phyloP scores from a whole-genome alignment of 106 monocot species.

The Dioscorea dumetorum region DNA sequence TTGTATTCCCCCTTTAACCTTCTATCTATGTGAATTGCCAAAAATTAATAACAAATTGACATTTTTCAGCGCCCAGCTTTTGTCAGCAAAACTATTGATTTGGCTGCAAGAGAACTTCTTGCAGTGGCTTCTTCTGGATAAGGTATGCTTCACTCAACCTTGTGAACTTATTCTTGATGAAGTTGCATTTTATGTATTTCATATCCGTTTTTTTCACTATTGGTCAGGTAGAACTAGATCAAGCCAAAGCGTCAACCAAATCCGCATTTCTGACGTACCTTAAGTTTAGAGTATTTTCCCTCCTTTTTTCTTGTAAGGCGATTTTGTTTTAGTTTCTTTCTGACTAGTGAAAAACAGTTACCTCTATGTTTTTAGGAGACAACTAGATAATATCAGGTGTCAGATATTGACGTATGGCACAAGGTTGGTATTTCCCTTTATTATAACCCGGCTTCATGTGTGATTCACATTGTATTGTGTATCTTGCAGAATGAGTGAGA shows the following conservation, averaged over 20 bases:
- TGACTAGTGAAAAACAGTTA: no score
- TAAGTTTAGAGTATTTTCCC: constrained; percentile 43
- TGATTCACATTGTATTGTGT: no score
- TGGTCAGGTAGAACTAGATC: constrained; percentile 64
- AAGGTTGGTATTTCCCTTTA: constrained; percentile 24
- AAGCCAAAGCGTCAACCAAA: constrained; percentile 65
- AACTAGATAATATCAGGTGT: constrained; percentile 66
- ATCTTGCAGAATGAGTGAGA: no score
- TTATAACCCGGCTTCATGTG: no score
- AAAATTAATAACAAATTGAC: no score
- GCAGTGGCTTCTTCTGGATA: constrained; percentile 72
- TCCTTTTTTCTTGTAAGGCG: no score
- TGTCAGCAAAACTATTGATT: constrained; percentile 63
- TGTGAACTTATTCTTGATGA: not conserved
- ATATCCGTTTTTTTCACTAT: constrained; percentile 23
- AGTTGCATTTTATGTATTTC: not conserved
- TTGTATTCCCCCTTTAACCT: not conserved
- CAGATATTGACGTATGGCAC: constrained; percentile 83
- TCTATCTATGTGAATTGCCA: no score
- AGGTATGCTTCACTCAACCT: constrained; percentile 27
- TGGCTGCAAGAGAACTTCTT: constrained; percentile 64
- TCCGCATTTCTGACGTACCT: constrained; percentile 73
- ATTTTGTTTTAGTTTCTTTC: no score
- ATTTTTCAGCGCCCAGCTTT: constrained; percentile 44
- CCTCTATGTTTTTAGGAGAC: constrained; percentile 40